Evolutionary conservation across 257 asterid genomes (phyloP), one percentile per base, ranked within the genome.

Genomic region (Ehretia macrophylla): DNA sequence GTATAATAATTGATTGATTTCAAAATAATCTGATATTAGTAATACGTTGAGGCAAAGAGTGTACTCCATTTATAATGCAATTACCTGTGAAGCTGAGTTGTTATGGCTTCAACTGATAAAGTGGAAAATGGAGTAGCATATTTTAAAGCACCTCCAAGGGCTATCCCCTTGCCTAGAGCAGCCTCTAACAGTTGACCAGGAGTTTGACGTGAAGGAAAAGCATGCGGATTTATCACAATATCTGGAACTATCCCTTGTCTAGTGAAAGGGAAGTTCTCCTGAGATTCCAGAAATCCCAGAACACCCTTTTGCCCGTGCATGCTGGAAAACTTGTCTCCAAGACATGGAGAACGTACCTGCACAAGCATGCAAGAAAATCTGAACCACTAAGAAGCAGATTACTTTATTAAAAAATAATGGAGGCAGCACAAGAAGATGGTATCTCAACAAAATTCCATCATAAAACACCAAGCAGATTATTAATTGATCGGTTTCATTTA

Each of bases 241-340:
- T 93, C 99, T 5, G 99, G 99, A 63, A 89, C 99, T 50, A 93
- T 77, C 55, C 99, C 99, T 59, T 89, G 84, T 63, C 46, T 73
- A 4, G 94, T 89, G 62, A 93, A 93, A 37, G 97, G 95, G 65
- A 89, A 89, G 69, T 89, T 93, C 70, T 89, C 99, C 62, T 89
- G 99, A 39, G 85, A 84, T 60, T 93, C 97, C 67, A 89, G 78
- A 71, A 78, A 86, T 39, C 99, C 99, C 42, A 93, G 69, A 54
- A 93, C 99, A 57, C 99, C 99, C 75, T 93, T 93, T 72, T 93
- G 97, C 53, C 99, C 97, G 59, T 93, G 99, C 99, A 93, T 93
- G 79, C 99, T 93, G 0, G 96, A 89, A 59, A 93, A 93, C 63
- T 93, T 93, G 75, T 89, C 99, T 20, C 99, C 99, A 11, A 85